Conservation (phyloP, 1,139 yeast species). For the Blastobotrys apis region DNA sequence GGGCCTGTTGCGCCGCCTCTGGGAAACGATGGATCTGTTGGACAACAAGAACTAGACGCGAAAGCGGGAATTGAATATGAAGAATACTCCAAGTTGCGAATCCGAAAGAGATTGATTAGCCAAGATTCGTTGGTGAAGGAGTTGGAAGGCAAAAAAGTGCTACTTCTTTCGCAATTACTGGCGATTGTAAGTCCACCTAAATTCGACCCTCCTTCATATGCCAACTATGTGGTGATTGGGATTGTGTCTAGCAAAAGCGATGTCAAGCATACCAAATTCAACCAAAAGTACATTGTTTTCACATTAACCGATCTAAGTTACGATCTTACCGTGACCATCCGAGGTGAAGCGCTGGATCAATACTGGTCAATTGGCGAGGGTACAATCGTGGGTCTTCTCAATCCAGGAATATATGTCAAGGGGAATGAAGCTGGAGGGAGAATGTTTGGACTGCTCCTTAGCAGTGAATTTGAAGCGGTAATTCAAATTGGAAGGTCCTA, state of each 20-base stretch:
- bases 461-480: constrained; percentile 48
- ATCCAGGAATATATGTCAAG: constrained; percentile 57
- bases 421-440: constrained; percentile 24
- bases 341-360: constrained; percentile 62
- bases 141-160: constrained; percentile 21
- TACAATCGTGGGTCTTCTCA: constrained; percentile 65
- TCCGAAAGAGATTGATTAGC: constrained; percentile 18
- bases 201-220: constrained; percentile 60
- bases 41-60: constrained; percentile 4
- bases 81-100: constrained; percentile 18
- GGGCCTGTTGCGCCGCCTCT: constrained; percentile 3
- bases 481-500: constrained; percentile 71
- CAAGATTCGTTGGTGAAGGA: constrained; percentile 16
- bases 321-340: constrained; percentile 57
- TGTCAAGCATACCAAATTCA: constrained; percentile 42
- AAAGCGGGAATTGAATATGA: constrained; percentile 17
- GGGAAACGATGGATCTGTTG: constrained; percentile 3
- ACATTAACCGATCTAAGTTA: constrained; percentile 63
- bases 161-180: constrained; percentile 24
- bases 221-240: constrained; percentile 76
- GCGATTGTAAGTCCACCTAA: constrained; percentile 62
- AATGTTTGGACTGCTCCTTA: constrained; percentile 61
- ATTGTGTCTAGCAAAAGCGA: constrained; percentile 56
- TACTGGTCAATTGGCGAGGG: constrained; percentile 75
- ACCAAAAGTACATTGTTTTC: constrained; percentile 55